These are phyloP conservation scores for Eutypa lata DNA, from an alignment of 2,329 filamentous ascomycete species.

Conservation along the genomic window DNA sequence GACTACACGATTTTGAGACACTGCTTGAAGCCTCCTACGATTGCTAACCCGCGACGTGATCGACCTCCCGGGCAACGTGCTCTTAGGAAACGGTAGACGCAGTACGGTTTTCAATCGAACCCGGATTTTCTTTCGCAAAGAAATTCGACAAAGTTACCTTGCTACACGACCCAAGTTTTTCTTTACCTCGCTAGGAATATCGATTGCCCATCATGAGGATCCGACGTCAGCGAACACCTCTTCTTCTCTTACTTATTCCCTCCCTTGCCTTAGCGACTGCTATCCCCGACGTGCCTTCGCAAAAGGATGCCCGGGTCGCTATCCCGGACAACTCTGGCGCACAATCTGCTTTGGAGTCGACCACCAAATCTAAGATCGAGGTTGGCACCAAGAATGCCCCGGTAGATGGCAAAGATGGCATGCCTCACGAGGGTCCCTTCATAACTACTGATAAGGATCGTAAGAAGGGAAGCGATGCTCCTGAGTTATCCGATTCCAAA, in stretches of 20 bases:
- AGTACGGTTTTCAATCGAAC: too few species aligned
- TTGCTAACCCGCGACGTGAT: too few species aligned
- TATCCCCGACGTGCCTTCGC: too few species aligned
- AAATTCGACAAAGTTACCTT: too few species aligned
- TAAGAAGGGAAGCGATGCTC: slow-evolving; percentile 27
- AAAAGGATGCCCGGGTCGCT: too few species aligned
- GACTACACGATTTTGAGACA: too few species aligned
- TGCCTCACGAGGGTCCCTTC: slow-evolving; percentile 84
- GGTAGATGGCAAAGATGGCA: slow-evolving; percentile 89
- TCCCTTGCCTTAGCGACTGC: slow-evolving; percentile 21
- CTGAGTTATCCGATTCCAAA: slow-evolving; percentile 32
- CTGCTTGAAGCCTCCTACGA: too few species aligned
- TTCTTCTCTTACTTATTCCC: slow-evolving; percentile 26
- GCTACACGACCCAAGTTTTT: too few species aligned
- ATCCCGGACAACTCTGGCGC: slow-evolving; percentile 14
- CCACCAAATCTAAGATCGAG: slow-evolving; percentile 36
- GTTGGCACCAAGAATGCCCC: slow-evolving; percentile 71
- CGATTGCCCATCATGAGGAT: slow-evolving; percentile 23
- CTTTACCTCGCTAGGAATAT: background rate
- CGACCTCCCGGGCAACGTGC: too few species aligned
- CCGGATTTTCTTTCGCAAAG: too few species aligned
- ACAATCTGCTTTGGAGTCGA: slow-evolving; percentile 16
- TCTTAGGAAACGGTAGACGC: too few species aligned
- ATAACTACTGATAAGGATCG: slow-evolving; percentile 54
- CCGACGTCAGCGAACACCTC: slow-evolving; percentile 21